Conservation (phyloP, 2,329 filamentous ascomycete species). For the Didymella pomorum region DNA sequence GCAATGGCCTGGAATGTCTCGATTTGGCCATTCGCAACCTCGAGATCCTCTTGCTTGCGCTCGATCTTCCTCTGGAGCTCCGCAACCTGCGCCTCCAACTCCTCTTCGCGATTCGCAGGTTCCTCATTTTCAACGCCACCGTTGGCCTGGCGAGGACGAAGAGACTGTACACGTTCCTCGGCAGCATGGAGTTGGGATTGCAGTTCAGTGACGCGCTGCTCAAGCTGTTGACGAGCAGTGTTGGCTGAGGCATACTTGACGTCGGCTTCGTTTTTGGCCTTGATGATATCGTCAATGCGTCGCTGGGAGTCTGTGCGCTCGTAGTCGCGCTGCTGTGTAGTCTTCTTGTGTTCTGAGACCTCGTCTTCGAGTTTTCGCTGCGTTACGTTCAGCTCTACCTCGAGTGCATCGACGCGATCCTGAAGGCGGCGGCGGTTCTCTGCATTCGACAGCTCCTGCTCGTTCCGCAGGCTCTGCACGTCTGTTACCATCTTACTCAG, state of each 20-base stretch:
- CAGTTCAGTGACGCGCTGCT: conserved; percentile 86
- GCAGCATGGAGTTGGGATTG: conserved; percentile 87
- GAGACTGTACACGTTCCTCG: conserved; percentile 82
- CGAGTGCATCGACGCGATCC: conserved; percentile 76
- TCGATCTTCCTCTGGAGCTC: conserved; percentile 90
- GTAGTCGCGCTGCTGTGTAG: conserved; percentile 84
- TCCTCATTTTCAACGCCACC: conserved; percentile 60
- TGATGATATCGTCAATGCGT: conserved; percentile 88
- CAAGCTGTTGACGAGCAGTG: conserved; percentile 87
- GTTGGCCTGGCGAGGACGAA: conserved; percentile 76
- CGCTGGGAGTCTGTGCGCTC: conserved; percentile 88
- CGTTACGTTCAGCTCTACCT: conserved; percentile 77
- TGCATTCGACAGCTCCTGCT: conserved; percentile 83
- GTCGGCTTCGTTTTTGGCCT: conserved; percentile 78
- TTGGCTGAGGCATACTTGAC: conserved; percentile 88
- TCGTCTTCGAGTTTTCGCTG: conserved; percentile 88
- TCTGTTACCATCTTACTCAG: conserved; percentile 84
- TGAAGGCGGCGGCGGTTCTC: conserved; percentile 85
- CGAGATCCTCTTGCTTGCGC: conserved; percentile 78
- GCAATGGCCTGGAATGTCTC: conserved; percentile 91
- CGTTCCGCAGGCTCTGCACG: conserved; percentile 88
- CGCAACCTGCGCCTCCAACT: conserved; percentile 81
- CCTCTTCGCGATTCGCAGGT: conserved; percentile 74
- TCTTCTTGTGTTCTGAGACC: conserved; percentile 82
- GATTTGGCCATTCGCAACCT: conserved; percentile 79